Evolutionary conservation across 2,329 filamentous ascomycete genomes (phyloP).

Genomic region (Diplodia scrobiculata): DNA sequence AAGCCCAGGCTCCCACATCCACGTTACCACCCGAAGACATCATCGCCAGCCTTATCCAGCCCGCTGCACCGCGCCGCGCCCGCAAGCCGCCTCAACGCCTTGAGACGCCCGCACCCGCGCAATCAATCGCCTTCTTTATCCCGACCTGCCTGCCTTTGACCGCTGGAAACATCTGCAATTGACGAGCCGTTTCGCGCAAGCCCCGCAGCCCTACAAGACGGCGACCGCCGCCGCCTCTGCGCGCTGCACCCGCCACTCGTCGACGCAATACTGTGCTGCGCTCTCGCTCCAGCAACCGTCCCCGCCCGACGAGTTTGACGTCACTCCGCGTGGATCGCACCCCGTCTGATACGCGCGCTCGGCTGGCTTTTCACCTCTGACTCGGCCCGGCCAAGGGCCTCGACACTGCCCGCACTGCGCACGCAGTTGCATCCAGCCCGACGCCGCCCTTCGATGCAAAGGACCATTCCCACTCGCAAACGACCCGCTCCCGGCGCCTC

Average conservation of each 20-base stretch:
- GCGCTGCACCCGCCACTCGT: neutral
- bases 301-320: neutral
- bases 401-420: constrained; percentile 5
- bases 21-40: constrained; percentile 4
- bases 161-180: constrained; percentile 22
- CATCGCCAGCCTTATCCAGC: constrained; percentile 15
- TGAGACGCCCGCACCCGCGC: neutral
- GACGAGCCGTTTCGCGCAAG: constrained; percentile 5
- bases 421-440: constrained; percentile 7
- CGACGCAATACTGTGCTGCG: neutral
- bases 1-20: constrained; percentile 10
- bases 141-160: neutral
- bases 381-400: constrained; percentile 21
- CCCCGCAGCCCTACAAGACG: constrained; percentile 23
- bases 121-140: constrained; percentile 15
- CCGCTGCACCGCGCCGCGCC: constrained; percentile 8
- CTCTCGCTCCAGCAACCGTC: neutral
- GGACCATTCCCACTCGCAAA: constrained; percentile 58
- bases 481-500: constrained; percentile 71
- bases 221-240: neutral
- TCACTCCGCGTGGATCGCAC: neutral
- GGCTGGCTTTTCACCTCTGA: constrained; percentile 24
- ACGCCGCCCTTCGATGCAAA: constrained; percentile 20
- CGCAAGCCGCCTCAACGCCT: constrained; percentile 1
- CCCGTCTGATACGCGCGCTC: constrained; percentile 9